These are phyloP conservation scores for Microstroma glucosiphilum DNA, from an alignment of 1,284 basidiomycete genomes.

Conservation along the genomic window DNA sequence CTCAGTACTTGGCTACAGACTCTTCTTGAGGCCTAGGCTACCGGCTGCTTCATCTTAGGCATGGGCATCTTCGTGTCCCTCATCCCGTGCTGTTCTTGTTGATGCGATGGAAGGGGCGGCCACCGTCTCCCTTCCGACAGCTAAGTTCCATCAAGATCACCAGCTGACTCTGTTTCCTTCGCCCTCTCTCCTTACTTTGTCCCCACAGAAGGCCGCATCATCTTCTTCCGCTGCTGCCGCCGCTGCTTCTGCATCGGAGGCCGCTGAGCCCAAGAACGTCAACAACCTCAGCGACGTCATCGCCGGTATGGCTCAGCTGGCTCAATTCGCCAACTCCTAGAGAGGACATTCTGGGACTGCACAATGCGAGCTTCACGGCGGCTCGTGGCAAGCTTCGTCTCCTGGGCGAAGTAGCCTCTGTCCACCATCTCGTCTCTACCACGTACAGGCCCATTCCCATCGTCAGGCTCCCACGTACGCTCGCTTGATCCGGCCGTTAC, in stretches of 20 bases:
- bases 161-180: background rate
- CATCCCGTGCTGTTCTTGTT: background rate
- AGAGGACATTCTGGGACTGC: too few relatives aligned
- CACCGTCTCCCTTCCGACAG: background rate
- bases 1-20: too few relatives aligned
- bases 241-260: constrained; percentile 6
- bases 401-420: too few relatives aligned
- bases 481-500: too few relatives aligned
- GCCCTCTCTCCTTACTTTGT: background rate
- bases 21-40: too few relatives aligned
- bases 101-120: background rate
- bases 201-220: background rate
- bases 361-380: too few relatives aligned
- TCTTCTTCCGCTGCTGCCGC: constrained; percentile 1
- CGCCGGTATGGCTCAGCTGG: background rate
- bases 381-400: too few relatives aligned
- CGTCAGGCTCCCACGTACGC: too few relatives aligned
- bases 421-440: too few relatives aligned
- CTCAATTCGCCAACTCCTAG: background rate
- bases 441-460: too few relatives aligned
- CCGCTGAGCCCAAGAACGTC: constrained; percentile 8
- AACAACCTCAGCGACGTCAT: constrained; percentile 5
- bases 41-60: too few relatives aligned
- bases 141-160: background rate
- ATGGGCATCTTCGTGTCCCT: too few relatives aligned